Percentiles rank a stretch among this genome's conserved stretches.
Conservation (phyloP, 192 early-diverging fungal species). For the Globomyces pollinis-pini region DNA sequence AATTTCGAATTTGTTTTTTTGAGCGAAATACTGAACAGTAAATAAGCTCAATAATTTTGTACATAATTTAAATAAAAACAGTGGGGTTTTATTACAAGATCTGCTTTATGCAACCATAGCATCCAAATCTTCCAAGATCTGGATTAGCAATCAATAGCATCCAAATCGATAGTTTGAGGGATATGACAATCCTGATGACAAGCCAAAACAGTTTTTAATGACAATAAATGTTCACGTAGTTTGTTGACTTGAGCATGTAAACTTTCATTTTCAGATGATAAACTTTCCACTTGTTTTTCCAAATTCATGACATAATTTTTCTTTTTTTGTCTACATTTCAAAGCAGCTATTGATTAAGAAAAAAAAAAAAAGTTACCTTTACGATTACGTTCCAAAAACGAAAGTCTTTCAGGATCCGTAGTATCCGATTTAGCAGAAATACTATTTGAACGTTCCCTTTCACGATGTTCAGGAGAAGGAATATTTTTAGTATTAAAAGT, state of each 20-base stretch:
- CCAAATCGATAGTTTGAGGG: conserved; percentile 19
- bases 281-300: conserved; percentile 55
- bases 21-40: too few relatives aligned
- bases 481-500: too few relatives aligned
- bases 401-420: conserved; percentile 43
- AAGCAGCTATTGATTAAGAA: conserved; percentile 68
- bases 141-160: not conserved
- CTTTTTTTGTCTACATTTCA: conserved; percentile 89
- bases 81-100: too few relatives aligned
- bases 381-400: conserved; percentile 84
- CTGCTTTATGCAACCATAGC: too few relatives aligned
- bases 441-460: too few relatives aligned
- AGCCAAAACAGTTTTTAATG: not conserved
- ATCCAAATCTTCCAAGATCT: too few relatives aligned
- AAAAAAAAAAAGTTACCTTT: conserved; percentile 53
- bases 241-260: conserved; percentile 49
- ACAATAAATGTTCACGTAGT: not conserved
- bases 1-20: too few relatives aligned
- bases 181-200: conserved; percentile 35
- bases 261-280: conserved; percentile 60
- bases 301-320: conserved; percentile 84
- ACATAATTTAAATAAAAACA: too few relatives aligned
- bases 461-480: too few relatives aligned
- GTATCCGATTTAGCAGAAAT: too few relatives aligned
- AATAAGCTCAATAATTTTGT: too few relatives aligned